Base-by-base conservation (phyloP, 805 yeast species). In the Tetrapisispora nanseiensis region DNA sequence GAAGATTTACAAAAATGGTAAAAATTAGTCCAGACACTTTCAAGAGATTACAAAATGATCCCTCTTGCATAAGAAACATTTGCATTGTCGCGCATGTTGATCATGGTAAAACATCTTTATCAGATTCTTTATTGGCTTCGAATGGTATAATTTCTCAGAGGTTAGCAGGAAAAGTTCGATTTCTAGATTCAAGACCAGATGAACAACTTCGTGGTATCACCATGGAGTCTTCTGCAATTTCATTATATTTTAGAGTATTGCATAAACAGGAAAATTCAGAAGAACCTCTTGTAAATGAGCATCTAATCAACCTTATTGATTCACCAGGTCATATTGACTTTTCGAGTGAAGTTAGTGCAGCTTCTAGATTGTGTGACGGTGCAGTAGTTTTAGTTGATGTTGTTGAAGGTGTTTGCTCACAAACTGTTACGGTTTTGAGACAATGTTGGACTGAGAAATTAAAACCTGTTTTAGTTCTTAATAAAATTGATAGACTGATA, bases 311-410 rank as follows among this genome's bases (percentile, higher is more conserved):
- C 57, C 72, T 92, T 53, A 90, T 92, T 44, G 99, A 92, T 63
- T 90, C 97, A 0, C 99, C 99, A 0, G 99, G 99, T n/a, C 99
- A 92, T 55, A 86, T 92, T 46, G 99, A 92, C 64, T 92, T 92
- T 61, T 82, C 95, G 1, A 82, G 94, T 11, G 99, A 92, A 58
- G 99, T 92, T 0, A 85, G 95, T 22, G 85, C 96, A 0, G 95
- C 97, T 1, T 87, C 97, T 1, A 72, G 98, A 54, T 68, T 92
- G 34, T 92, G 97, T 67, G 99, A 92, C 59, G 97, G 97, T 35
- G 96, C 97, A 0, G 82, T 92, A 3, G 94, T 92, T 0, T 67
- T 92, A 13, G 95, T 92, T 2, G 99, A 92, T 62, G 97, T 86
- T 3, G 96, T 92, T 2, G 99, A 92, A 65, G 99, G 99, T 21